Conservation (phyloP, 192 early-diverging fungal species). For the Spinellus fusiger region DNA sequence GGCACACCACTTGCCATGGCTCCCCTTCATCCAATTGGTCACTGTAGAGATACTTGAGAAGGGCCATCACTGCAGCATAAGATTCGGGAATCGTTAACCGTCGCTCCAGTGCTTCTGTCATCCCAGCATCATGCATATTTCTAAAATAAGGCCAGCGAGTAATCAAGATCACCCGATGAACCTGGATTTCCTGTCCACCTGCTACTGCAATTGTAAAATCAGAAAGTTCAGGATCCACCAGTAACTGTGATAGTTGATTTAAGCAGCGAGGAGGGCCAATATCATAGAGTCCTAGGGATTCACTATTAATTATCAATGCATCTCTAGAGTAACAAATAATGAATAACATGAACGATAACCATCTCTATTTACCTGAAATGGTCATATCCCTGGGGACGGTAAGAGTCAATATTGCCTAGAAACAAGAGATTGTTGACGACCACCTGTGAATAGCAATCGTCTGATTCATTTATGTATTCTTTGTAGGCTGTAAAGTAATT, state of each 20-base stretch:
- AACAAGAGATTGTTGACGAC: conserved; percentile 38
- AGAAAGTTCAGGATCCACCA: conserved; percentile 46
- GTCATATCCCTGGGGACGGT: conserved; percentile 48
- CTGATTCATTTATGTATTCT: conserved; percentile 19
- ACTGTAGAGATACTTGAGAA: conserved; percentile 54
- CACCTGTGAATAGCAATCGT: conserved; percentile 24
- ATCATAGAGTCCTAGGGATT: conserved; percentile 47
- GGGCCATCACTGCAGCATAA: conserved; percentile 39
- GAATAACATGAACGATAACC: background rate
- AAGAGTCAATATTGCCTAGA: conserved; percentile 47
- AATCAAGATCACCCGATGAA: conserved; percentile 48
- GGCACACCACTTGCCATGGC: conserved; percentile 35
- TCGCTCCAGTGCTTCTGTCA: conserved; percentile 41
- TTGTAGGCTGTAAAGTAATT: conserved; percentile 51
- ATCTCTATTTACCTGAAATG: conserved; percentile 36
- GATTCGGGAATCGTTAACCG: conserved; percentile 46
- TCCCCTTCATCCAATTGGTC: conserved; percentile 39
- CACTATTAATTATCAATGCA: conserved; percentile 46
- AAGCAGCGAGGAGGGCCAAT: conserved; percentile 36
- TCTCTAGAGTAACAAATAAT: conserved; percentile 23
- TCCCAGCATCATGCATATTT: conserved; percentile 44
- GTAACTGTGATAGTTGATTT: conserved; percentile 39
- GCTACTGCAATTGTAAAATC: conserved; percentile 48
- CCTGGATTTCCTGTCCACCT: conserved; percentile 39
- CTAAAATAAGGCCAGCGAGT: conserved; percentile 58